Conservation (phyloP, 2,329 filamentous ascomycete genomes). For the Diaporthe sp. region DNA sequence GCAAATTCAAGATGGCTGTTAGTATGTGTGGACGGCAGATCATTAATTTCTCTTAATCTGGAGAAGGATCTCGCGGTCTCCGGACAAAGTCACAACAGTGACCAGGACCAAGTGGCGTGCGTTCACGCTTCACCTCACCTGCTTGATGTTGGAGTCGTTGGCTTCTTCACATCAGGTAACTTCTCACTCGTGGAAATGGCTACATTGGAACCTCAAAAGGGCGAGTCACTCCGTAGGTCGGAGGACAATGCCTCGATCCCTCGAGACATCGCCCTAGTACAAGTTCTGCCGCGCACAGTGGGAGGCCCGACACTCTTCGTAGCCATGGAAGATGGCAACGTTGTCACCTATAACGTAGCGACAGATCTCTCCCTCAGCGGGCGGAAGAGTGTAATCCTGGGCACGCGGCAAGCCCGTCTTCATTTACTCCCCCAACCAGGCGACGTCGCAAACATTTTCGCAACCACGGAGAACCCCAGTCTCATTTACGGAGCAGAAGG, state of each 20-base stretch:
- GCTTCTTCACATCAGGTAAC: constrained; percentile 88
- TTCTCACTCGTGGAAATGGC: constrained; percentile 81
- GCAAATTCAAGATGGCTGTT: constrained; percentile 79
- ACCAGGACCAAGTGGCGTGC: constrained; percentile 86
- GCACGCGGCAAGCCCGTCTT: constrained; percentile 86
- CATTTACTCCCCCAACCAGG: constrained; percentile 80
- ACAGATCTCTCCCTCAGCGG: constrained; percentile 74
- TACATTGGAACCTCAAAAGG: constrained; percentile 75
- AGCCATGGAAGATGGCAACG: constrained; percentile 92
- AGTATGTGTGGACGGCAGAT: constrained; percentile 82
- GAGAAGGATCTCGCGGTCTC: constrained; percentile 69
- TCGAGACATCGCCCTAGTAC: constrained; percentile 83
- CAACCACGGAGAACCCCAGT: constrained; percentile 93
- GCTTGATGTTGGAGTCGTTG: constrained; percentile 79
- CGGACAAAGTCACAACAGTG: constrained; percentile 71
- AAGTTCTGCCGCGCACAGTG: constrained; percentile 75
- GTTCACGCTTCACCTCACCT: constrained; percentile 79
- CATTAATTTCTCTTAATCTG: constrained; percentile 78
- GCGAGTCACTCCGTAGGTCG: constrained; percentile 71
- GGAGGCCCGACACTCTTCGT: constrained; percentile 84
- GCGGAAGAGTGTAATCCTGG: constrained; percentile 86
- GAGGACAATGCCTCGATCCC: constrained; percentile 84
- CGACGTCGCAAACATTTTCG: constrained; percentile 85
- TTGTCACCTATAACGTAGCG: constrained; percentile 85
- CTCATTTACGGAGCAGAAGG: constrained; percentile 92